These are phyloP conservation scores for Pestalotiopsis sp. DNA, from an alignment of 2,329 filamentous ascomycete species.

Conservation along the genomic window DNA sequence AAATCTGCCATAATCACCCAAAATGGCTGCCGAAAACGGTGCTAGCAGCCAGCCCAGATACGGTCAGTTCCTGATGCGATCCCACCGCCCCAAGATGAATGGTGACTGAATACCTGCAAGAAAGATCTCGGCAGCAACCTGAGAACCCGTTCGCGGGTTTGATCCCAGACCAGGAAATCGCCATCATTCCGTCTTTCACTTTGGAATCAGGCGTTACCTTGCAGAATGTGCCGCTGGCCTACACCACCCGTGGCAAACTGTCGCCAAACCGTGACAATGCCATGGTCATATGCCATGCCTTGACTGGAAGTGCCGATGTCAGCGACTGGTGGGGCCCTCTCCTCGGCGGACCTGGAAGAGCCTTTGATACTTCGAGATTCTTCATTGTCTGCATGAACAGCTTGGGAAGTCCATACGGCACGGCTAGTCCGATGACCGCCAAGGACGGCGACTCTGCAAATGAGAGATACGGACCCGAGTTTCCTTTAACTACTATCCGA, in stretches of 20 bases:
- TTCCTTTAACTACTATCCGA: constrained; percentile 90
- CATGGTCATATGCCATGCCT: constrained; percentile 80
- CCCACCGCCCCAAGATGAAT: constrained; percentile 33
- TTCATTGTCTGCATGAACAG: constrained; percentile 88
- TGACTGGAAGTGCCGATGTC: constrained; percentile 85
- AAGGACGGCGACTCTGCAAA: constrained; percentile 78
- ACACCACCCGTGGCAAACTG: constrained; percentile 66
- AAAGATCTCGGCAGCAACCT: constrained; percentile 69
- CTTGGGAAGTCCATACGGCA: constrained; percentile 82
- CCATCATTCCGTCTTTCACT: constrained; percentile 84
- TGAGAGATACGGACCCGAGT: constrained; percentile 89
- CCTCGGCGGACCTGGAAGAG: constrained; percentile 75
- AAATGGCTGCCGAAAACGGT: constrained; percentile 27
- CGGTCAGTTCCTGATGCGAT: constrained; percentile 32
- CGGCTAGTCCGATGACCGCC: constrained; percentile 84
- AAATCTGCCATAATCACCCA: constrained; percentile 1
- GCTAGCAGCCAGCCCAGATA: constrained; percentile 29
- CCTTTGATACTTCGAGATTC: constrained; percentile 81
- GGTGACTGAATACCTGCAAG: constrained; percentile 67
- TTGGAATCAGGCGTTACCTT: constrained; percentile 90
- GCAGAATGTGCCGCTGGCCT: constrained; percentile 73
- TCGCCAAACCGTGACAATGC: constrained; percentile 64
- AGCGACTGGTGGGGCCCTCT: constrained; percentile 88
- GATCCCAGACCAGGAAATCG: constrained; percentile 87
- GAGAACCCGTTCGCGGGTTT: constrained; percentile 90